Evolutionary conservation across 192 early-diverging fungal species (phyloP), one percentile per base, ranked within the genome.

Genomic region (Cetraspora pellucida): DNA sequence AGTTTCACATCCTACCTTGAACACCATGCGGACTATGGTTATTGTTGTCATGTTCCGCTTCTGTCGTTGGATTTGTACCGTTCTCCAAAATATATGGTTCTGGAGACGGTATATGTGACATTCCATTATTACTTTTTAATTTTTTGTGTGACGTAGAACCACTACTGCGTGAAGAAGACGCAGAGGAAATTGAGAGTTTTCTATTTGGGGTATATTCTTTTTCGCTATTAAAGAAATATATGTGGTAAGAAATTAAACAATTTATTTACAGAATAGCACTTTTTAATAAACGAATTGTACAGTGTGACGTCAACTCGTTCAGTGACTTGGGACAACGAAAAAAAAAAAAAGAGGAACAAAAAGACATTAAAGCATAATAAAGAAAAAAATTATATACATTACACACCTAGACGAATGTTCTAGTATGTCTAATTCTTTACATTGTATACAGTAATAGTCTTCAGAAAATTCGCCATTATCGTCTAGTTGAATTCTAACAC

Each of bases 361-460:
- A 37, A 60, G 58, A 9, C 58, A 60, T 60, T 60, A 25, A 27
- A 27, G n/a, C 14, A 60, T 27, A 21, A 59, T n/a, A n/a, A n/a
- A n/a, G 10, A 25, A 59, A 59, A 59, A 28, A 25, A 9, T 27
- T 59, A 25, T 59, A 25, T 27, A 2, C 11, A 59, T 37, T 31
- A 37, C 10, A 7, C 37, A 64, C 61, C 28, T 64, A 25, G 61
- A 28, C 6, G 27, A 30, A 64, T 31, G 16, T 31, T 64, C 61
- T 17, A 10, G 27, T 17, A 31, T 37, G 16, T 17, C 30, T 43
- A 28, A 30, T 30, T 31, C 28, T 64, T 11, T 64, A 64, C 61
- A 64, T 37, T 31, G 7, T 64, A 17, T 27, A 64, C 61, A 64
- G 30, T 64, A 64, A 30, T 64, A 64, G 30, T 64, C 61, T 16